Base-by-base conservation (phyloP, 768 basidiomycete species). In the Punctularia strigosozonata region DNA sequence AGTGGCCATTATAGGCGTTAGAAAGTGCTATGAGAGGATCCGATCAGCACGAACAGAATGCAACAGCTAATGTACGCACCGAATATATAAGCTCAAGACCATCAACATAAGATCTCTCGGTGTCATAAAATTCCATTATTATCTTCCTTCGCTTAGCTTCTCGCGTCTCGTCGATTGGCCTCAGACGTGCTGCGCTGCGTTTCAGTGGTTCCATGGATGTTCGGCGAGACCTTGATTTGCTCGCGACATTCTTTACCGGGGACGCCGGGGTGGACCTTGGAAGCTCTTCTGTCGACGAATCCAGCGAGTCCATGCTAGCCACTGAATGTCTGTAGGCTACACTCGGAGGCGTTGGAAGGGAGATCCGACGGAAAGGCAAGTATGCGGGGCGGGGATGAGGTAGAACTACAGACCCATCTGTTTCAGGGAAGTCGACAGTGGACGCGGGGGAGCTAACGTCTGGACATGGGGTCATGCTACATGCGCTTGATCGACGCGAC, bases 51-150 rank as follows among this genome's bases (percentile, higher is more conserved):
- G 23, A 33, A 2, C 39, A 24, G 18, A n/a, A 21, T 7, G 18
- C 31, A 2, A 25, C 14, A 6, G 31, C 25, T 17, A 19, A 42
- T 1, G 17, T 21, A 65, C 77, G 31, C 43, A 87, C 87, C 44
- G 77, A 72, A 60, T 90, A 83, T 37, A 91, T 74, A 36, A 90
- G 64, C 44, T 89, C 84, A 30, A 91, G 66, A 6, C 87, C 88
- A 48, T 79, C 73, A 23, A 89, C 71, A 48, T 91, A 91, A 0
- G 77, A 71, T 49, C 68, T 74, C 60, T 91, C 88, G 0, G 87
- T 89, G 40, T 81, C 75, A 47, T 75, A 77, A 46, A 91, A 80
- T 53, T 91, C 88, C 31, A 73, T 66, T n/a, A 88, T 66, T 25
- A 90, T 68, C 55, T 75, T 84, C 32, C 68, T 59, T 36, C 80